Evolutionary conservation across 202 grass and related monocot genomes (phyloP), one percentile per base, ranked within the genome.

Genomic region (Brachypodium distachyon): DNA sequence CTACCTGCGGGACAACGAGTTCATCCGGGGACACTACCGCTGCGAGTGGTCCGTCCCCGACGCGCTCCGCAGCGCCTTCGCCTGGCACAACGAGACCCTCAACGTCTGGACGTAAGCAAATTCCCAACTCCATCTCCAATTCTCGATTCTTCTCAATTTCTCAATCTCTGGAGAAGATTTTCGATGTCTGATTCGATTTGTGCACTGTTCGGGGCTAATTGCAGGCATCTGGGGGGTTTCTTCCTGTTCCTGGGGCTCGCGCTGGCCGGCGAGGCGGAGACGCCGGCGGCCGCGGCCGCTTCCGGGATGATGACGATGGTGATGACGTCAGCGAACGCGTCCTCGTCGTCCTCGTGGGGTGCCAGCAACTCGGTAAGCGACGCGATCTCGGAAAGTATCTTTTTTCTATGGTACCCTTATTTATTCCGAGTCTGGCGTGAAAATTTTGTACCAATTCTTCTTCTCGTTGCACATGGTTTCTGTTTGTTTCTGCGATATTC

Each of bases 71-170:
- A 97, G 94, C 86, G 82, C 31, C 79, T 97, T 97, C 86, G 80
- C 87, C 11, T 97, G 94, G 94, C 94, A 97, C 91, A 97, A 92
- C 84, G 94, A 97, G 84, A 97, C 94, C 12, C 94, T 97, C 82
- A 97, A 97, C 74, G 84, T 97, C 76, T 97, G 94, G 94, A 97
- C 91, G 94, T 97, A 47, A 64, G 92, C n/a, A n/a, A n/a, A n/a
- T n/a, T 19, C 37, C 1, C 12, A n/a, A n/a, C 27, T 18, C 0
- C 17, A 6, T 27, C 43, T 48, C 4, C 14, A 29, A 22, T 26
- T 21, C 50, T 21, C n/a, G 6, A 21, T 19, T 4, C 7, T 32
- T 43, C 16, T 21, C 51, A 11, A 17, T 17, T n/a, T 19, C n/a
- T 4, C 41, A 29, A 46, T 61, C 38, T 16, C 31, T 40, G 7